phyloP scores from a whole-genome alignment of 805 yeast genomes.

The Ogataea ganodermae region DNA sequence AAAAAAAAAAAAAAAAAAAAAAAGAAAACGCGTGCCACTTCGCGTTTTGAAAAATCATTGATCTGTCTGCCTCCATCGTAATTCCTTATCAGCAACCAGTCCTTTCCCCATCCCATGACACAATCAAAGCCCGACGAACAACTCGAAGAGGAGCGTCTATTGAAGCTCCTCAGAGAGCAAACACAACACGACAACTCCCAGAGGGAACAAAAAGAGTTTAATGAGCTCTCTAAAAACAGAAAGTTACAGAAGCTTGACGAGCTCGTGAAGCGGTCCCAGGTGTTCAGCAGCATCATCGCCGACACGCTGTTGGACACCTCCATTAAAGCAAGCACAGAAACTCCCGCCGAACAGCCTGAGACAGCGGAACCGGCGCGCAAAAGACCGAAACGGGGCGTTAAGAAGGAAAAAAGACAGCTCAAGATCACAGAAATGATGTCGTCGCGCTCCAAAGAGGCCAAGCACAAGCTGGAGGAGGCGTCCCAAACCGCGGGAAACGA shows the following conservation, averaged over 20 bases:
- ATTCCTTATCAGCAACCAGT: no score
- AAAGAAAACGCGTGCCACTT: no score
- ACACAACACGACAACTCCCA: slow-evolving; percentile 14
- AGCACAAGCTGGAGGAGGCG: slow-evolving; percentile 21
- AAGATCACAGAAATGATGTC: slow-evolving; percentile 19
- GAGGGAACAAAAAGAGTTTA: slow-evolving; percentile 42
- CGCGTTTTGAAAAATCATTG: no score
- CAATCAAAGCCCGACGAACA: slow-evolving; percentile 14
- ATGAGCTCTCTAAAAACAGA: slow-evolving; percentile 49
- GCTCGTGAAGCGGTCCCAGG: slow-evolving; percentile 82
- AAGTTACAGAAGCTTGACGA: slow-evolving; percentile 69
- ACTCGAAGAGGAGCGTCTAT: slow-evolving; percentile 28
- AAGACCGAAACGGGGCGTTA: slow-evolving; percentile 27
- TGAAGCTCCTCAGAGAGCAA: slow-evolving; percentile 24
- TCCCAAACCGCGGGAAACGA: slow-evolving; percentile 13
- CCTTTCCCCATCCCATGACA: not conserved
- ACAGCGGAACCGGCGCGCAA: slow-evolving; percentile 28
- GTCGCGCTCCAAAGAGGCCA: slow-evolving; percentile 25
- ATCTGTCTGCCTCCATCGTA: no score
- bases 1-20: not conserved
- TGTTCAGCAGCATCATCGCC: slow-evolving; percentile 83
- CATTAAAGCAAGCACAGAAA: slow-evolving; percentile 24
- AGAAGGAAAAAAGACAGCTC: slow-evolving; percentile 17
- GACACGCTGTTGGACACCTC: slow-evolving; percentile 65
- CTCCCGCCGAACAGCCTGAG: no score